Conservation (phyloP, 2,329 filamentous ascomycete genomes). For the Phaeosphaeriaceae sp. region DNA sequence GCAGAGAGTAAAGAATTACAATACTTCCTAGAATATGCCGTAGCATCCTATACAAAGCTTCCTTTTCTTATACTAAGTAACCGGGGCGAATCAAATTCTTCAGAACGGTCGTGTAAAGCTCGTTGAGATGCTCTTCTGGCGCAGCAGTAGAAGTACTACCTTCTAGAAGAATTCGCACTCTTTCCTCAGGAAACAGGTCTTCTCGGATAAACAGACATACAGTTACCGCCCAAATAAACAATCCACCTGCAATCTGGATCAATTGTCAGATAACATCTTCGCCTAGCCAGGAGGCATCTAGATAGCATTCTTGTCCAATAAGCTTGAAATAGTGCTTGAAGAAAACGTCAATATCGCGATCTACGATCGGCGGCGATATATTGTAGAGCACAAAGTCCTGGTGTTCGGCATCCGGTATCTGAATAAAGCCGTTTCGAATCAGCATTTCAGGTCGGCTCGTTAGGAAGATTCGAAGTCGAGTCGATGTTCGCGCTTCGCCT, state of each 20-base stretch:
- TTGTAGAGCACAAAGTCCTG: slow-evolving; percentile 22
- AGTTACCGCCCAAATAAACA: slow-evolving; percentile 47
- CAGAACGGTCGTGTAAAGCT: slow-evolving; percentile 4
- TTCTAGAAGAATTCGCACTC: too few relatives aligned
- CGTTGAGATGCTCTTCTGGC: background rate
- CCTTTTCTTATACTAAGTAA: background rate
- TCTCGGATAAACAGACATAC: slow-evolving; percentile 24
- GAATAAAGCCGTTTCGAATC: slow-evolving; percentile 16
- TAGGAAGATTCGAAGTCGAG: too few relatives aligned
- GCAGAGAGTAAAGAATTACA: background rate
- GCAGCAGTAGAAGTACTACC: background rate
- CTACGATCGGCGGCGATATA: slow-evolving; percentile 14
- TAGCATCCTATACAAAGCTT: too few relatives aligned
- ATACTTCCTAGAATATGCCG: too few relatives aligned
- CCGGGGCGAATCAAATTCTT: background rate
- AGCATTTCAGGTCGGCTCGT: slow-evolving; percentile 22
- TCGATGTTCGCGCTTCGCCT: too few relatives aligned
- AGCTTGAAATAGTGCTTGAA: slow-evolving; percentile 10
- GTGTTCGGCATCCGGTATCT: slow-evolving; percentile 8
- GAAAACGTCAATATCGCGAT: slow-evolving; percentile 23
- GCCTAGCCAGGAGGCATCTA: slow-evolving; percentile 20
- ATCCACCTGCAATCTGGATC: slow-evolving; percentile 31
- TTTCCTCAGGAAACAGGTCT: too few relatives aligned
- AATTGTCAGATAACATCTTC: slow-evolving; percentile 25
- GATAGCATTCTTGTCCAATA: slow-evolving; percentile 1